Base-by-base conservation (phyloP, 2,329 filamentous ascomycete genomes). In the Colletotrichum sp. region DNA sequence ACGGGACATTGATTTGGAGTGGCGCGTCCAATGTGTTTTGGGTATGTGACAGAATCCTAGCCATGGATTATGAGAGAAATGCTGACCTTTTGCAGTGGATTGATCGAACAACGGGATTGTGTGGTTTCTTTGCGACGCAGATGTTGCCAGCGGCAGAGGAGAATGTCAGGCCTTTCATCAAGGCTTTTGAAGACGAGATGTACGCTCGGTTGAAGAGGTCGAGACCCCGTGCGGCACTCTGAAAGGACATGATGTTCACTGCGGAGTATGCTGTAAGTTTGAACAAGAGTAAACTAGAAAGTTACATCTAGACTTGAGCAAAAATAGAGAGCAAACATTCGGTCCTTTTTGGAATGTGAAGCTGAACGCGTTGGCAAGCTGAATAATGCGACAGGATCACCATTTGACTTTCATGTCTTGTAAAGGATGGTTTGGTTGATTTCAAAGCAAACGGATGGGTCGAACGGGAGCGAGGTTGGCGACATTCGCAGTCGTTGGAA, bases 1-100 rank as follows among this genome's bases (percentile, higher is more conserved):
- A 80, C 34, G 85, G 85, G 2, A 84, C 84, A 5, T 34, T 89
- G 76, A 80, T 80, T 7, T 90, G 88, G 88, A 82, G 84, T 60
- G 88, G 88, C 0, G 83, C 87, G 73, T 82, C 85, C 13, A 90
- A 90, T 79, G 77, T 87, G 6, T 83, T 84, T 21, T 90, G 88
- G 88, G 85, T 86, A 77, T 78, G 87, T 80, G 21, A 18, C 38
- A 58, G 6, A n/a, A 5, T 21, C 12, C 21, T 16, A 1, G 2
- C 12, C 18, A n/a, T 12, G 38, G 1, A 48, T 48, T 0, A n/a
- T 0, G 38, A 48, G 38, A 1, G 0, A 7, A 15, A 12, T 12
- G 28, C 74, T 77, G 26, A 76, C 43, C 4, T 34, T 32, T 10
- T 1, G 24, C 32, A 84, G 81, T 81, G 81, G 73, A 78, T 85